Conservation (phyloP, 208 protist species). For the Vickermania ingenoplastis region DNA sequence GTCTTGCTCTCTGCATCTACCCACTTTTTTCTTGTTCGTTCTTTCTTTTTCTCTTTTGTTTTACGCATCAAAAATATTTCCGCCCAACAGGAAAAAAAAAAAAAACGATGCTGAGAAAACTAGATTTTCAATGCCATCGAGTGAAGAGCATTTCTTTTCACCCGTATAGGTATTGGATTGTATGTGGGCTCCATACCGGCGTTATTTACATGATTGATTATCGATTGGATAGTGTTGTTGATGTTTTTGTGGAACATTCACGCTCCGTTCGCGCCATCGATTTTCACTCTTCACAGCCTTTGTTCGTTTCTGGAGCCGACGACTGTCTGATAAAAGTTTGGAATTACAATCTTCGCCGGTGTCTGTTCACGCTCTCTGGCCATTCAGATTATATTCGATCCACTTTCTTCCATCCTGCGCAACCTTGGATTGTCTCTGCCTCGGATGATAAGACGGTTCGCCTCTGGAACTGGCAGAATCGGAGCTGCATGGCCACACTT, state of each 20-base stretch:
- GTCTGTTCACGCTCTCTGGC: conserved; percentile 96
- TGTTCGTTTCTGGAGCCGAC: conserved; percentile 99
- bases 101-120: conserved; percentile 90
- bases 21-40: no score
- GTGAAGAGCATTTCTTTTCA: conserved; percentile 99
- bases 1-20: no score
- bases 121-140: conserved; percentile 96
- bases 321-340: conserved; percentile 99
- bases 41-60: no score
- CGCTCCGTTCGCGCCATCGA: conserved; percentile 94
- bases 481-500: conserved; percentile 91
- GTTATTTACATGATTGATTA: conserved; percentile 99
- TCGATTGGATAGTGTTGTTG: conserved; percentile 94
- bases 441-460: conserved; percentile 99
- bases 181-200: conserved; percentile 97
- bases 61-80: no score
- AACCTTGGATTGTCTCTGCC: conserved; percentile 97
- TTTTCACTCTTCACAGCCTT: conserved; percentile 97
- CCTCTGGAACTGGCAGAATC: conserved; percentile 98
- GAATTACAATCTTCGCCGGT: conserved; percentile 98
- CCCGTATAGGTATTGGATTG: conserved; percentile 95
- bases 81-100: no score
- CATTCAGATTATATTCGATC: conserved; percentile 99
- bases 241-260: conserved; percentile 96
- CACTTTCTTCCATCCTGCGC: conserved; percentile 94